Percentiles rank a stretch among this genome's conserved stretches.
Evolutionary conservation across 768 basidiomycete species (phyloP).

Genomic region (Tulasnella sp.): DNA sequence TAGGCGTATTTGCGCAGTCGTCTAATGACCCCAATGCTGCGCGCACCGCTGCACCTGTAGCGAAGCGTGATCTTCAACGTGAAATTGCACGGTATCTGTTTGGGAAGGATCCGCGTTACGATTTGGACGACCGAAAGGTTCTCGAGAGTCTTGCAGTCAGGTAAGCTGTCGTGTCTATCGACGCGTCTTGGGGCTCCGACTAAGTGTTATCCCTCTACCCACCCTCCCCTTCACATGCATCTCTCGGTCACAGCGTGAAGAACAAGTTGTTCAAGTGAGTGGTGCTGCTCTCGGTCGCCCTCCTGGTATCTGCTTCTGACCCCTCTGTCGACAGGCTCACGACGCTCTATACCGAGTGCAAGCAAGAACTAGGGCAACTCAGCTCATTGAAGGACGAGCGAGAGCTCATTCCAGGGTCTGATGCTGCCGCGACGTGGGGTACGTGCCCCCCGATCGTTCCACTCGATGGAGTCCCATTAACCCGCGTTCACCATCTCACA

Average conservation of each 20-base stretch:
- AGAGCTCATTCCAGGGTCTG: slow-evolving; percentile 21
- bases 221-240: not conserved
- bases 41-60: slow-evolving; percentile 20
- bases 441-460: not conserved
- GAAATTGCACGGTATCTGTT: slow-evolving; percentile 25
- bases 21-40: slow-evolving; percentile 13
- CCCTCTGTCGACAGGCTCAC: slow-evolving; percentile 10
- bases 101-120: slow-evolving; percentile 21
- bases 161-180: not conserved
- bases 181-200: not conserved
- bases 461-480: slow-evolving; percentile 1
- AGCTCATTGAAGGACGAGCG: slow-evolving; percentile 20
- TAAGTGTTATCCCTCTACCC: not conserved
- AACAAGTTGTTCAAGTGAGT: slow-evolving; percentile 25
- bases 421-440: slow-evolving; percentile 21
- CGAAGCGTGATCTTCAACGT: slow-evolving; percentile 24
- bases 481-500: not conserved
- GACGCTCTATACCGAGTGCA: slow-evolving; percentile 24
- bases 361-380: slow-evolving; percentile 21
- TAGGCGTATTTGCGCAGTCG: slow-evolving; percentile 22
- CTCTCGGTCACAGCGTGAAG: slow-evolving; percentile 19
- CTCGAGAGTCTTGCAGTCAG: slow-evolving; percentile 23
- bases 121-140: slow-evolving; percentile 20
- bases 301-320: not conserved
- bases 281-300: not conserved